Percentiles rank a stretch among this genome's conserved stretches.
These are phyloP conservation scores for Apiospora pterosperma DNA, from an alignment of 2,329 filamentous ascomycete species.

Conservation along the genomic window DNA sequence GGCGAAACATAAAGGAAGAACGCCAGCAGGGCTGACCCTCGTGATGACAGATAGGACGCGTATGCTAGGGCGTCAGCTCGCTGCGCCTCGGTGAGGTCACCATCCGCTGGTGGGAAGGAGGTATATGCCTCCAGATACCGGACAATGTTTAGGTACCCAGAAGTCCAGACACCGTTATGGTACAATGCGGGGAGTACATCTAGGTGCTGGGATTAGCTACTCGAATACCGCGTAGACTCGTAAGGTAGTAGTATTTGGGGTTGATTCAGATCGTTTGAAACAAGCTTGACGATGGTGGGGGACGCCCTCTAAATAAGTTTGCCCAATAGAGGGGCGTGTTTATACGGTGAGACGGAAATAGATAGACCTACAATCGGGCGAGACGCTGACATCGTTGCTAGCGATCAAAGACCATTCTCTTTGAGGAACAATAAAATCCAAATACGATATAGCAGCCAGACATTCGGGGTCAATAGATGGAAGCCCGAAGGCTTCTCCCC, in stretches of 20 bases:
- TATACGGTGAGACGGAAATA: constrained; percentile 4
- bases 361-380: constrained; percentile 61
- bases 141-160: constrained; percentile 60
- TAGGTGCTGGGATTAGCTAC: constrained; percentile 28
- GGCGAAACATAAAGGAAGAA: constrained; percentile 88
- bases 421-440: constrained; percentile 59
- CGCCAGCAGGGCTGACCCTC: constrained; percentile 75
- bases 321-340: constrained; percentile 11
- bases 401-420: constrained; percentile 67
- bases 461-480: constrained; percentile 92
- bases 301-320: constrained; percentile 6
- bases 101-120: constrained; percentile 33
- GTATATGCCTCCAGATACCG: constrained; percentile 44
- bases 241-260: not conserved
- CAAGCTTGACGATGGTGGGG: not conserved
- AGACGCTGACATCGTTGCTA: constrained; percentile 68
- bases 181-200: constrained; percentile 54
- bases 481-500: constrained; percentile 84
- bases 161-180: constrained; percentile 49
- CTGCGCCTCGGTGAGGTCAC: constrained; percentile 34
- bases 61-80: constrained; percentile 48
- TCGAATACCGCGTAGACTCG: constrained; percentile 4
- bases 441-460: constrained; percentile 75
- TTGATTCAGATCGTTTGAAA: constrained; percentile 6
- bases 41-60: constrained; percentile 68